Conservation (phyloP, 2,329 filamentous ascomycete species). For the Ophiognomonia clavigignenti-juglandacearum region DNA sequence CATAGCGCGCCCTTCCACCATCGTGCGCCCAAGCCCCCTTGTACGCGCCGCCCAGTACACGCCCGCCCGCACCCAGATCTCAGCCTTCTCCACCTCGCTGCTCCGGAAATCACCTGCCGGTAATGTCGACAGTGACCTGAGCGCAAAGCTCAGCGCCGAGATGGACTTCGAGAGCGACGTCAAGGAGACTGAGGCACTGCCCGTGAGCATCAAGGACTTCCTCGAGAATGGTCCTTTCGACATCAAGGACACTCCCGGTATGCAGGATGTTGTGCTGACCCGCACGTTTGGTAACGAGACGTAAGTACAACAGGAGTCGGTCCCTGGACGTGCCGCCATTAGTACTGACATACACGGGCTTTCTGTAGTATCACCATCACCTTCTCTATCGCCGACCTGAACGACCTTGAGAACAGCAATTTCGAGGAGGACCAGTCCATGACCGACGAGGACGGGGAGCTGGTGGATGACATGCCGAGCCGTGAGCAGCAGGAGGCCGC, state of each 20-base stretch:
- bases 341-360: constrained; percentile 5
- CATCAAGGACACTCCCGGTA: constrained; percentile 74
- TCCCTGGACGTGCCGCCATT: neutral
- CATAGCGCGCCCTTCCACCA: constrained; percentile 41
- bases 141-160: constrained; percentile 76
- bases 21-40: constrained; percentile 42
- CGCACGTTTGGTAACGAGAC: constrained; percentile 84
- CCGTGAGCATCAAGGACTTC: constrained; percentile 80
- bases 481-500: constrained; percentile 52
- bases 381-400: constrained; percentile 81
- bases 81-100: constrained; percentile 45
- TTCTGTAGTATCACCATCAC: constrained; percentile 55
- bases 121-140: constrained; percentile 72
- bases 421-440: constrained; percentile 52
- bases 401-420: constrained; percentile 55
- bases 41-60: constrained; percentile 42
- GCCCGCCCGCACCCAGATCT: constrained; percentile 34
- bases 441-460: constrained; percentile 43
- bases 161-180: constrained; percentile 79
- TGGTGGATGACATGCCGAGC: constrained; percentile 35
- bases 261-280: constrained; percentile 82
- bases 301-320: constrained; percentile 43
- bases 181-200: constrained; percentile 65
- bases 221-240: constrained; percentile 80
- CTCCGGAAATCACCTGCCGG: constrained; percentile 36